Base-by-base conservation (phyloP, 2,329 filamentous ascomycete genomes). In the Penicillium griseofulvum region DNA sequence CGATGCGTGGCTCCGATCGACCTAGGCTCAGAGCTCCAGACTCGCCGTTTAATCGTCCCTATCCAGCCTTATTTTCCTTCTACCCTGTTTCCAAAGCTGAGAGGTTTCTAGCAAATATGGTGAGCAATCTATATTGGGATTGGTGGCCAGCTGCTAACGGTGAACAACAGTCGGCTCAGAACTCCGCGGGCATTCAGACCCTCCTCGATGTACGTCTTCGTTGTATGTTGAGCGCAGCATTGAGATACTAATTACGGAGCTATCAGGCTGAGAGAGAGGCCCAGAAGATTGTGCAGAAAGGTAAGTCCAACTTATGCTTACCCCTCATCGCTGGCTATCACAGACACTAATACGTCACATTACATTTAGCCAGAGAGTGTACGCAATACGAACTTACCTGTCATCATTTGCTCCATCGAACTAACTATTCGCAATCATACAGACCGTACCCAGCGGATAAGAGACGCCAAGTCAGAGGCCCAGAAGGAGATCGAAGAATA, bases 401-500 rank as follows among this genome's bases (percentile, higher is more conserved):
- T 37, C 43, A 44, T 22, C 41, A 52, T 57, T 59, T 47, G 57
- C 52, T 38, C 26, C 31, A 14, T 31, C 24, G 17, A 45, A 44
- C 58, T 65, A 51, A 67, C 59, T 4, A 26, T 19, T 33, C 28
- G 24, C 17, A 19, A 45, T 16, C 8, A 26, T 48, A 58, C 65
- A 91, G 89, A 91, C 83, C 91, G 94, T 72, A 97, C 94, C 60
- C 97, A 97, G 83, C 87, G 91, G 73, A 91, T 99, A 78, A 96
- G 91, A 79, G 94, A 97, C 80, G 94, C 94, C 61, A 90, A 93
- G 72, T 87, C 90, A 71, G 94, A 99, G 78, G 94, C 94, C 60
- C 95, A 97, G 80, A 96, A 96, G 79, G 93, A 99, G 76, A 96
- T 99, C 70, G 90, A 96, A 64, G 88, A 91, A 54, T 97, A 99